A percentile compares a stretch with the other conserved stretches of the same genome.
Evolutionary conservation across 2,329 filamentous ascomycete species (phyloP).

Genomic region (Talaromyces sp.): DNA sequence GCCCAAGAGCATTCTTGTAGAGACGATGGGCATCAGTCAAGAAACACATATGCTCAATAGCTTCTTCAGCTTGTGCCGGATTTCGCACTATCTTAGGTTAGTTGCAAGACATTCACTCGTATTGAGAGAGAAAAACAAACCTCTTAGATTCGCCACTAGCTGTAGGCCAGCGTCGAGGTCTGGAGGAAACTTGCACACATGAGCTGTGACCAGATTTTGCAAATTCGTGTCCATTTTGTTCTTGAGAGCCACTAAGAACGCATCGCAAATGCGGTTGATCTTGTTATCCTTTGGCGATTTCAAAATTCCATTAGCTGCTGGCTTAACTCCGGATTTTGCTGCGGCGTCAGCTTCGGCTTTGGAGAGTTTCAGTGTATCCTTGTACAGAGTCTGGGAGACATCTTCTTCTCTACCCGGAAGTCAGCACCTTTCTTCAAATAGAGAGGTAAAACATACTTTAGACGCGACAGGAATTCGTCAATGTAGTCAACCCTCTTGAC

Average conservation of each 20-base stretch:
- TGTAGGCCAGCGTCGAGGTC: conserved; percentile 79
- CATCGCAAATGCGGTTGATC: conserved; percentile 83
- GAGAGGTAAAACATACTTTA: conserved; percentile 53
- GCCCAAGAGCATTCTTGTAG: conserved; percentile 81
- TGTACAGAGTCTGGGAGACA: conserved; percentile 89
- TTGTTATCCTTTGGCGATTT: conserved; percentile 49
- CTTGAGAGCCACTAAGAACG: conserved; percentile 65
- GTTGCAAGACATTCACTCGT: background rate
- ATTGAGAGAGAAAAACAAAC: conserved; percentile 27
- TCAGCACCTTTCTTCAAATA: conserved; percentile 22
- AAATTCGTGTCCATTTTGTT: conserved; percentile 60
- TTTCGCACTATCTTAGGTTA: conserved; percentile 47
- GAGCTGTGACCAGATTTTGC: conserved; percentile 89
- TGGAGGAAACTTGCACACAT: conserved; percentile 88
- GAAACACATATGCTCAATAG: conserved; percentile 96
- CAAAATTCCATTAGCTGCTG: conserved; percentile 10
- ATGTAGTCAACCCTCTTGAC: conserved; percentile 75
- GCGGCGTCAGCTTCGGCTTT: conserved; percentile 26
- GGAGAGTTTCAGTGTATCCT: conserved; percentile 63
- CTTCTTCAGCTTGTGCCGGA: conserved; percentile 71
- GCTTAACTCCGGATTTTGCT: conserved; percentile 22
- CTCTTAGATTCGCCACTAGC: conserved; percentile 68
- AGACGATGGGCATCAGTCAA: conserved; percentile 87
- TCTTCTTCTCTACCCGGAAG: conserved; percentile 65
- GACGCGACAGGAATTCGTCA: conserved; percentile 82